phyloP scores from a whole-genome alignment of 768 basidiomycete genomes.

The Pilatotrama ljubarskyi region DNA sequence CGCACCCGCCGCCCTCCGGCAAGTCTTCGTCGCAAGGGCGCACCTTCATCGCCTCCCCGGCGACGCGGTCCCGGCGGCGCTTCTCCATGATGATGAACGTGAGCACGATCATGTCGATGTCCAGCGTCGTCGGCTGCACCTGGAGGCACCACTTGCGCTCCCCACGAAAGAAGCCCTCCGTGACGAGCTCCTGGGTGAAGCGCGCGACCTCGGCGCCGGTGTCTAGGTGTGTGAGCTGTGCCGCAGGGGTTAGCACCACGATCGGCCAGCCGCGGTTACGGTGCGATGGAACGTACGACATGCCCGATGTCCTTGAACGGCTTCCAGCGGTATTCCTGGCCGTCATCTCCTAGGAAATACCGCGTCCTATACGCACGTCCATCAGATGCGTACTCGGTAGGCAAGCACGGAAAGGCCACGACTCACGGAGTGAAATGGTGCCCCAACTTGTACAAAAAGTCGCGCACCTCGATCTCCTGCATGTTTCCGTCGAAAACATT shows the following conservation, averaged over 20 bases:
- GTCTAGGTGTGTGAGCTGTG: conserved; percentile 41
- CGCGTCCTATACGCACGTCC: conserved; percentile 37
- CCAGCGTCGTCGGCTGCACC: conserved; percentile 47
- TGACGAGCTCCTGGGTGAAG: conserved; percentile 35
- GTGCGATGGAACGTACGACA: conserved; percentile 35
- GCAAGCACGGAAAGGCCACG: background rate
- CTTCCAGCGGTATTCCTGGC: conserved; percentile 54
- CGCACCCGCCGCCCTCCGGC: conserved; percentile 26
- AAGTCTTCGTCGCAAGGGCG: conserved; percentile 22
- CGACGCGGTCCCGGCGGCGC: conserved; percentile 44
- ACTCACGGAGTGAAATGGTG: conserved; percentile 44
- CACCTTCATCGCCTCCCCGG: conserved; percentile 18
- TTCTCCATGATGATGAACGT: conserved; percentile 60
- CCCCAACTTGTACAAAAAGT: conserved; percentile 44
- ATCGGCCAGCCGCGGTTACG: no score
- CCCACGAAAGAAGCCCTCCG: conserved; percentile 49
- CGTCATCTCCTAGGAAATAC: conserved; percentile 52
- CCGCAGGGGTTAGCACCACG: background rate
- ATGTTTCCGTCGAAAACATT: conserved; percentile 36
- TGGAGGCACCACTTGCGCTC: conserved; percentile 47
- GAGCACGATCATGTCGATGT: conserved; percentile 53
- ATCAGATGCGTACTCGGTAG: background rate
- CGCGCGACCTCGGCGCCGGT: conserved; percentile 45
- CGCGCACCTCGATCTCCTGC: conserved; percentile 34
- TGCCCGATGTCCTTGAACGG: conserved; percentile 39